These are phyloP conservation scores for Fusarium guadeloupense DNA, from an alignment of 2,329 filamentous ascomycete species.

Conservation along the genomic window DNA sequence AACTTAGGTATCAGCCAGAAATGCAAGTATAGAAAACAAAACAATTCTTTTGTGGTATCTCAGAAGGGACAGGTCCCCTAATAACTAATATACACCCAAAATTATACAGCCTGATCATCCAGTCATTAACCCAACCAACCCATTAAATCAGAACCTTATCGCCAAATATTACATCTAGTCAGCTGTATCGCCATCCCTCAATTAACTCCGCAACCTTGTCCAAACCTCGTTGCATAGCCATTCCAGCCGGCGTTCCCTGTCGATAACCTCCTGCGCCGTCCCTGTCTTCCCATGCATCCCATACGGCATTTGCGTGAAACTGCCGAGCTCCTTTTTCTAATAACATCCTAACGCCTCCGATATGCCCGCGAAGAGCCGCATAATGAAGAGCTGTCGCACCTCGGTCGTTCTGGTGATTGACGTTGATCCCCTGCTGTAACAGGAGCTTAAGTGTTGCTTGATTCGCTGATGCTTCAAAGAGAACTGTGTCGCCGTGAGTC, in stretches of 20 bases:
- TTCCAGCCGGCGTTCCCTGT: conserved; percentile 43
- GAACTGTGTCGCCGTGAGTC: conserved; percentile 40
- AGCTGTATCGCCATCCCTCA: conserved; percentile 42
- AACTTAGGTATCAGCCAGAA: too few species aligned
- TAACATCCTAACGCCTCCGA: conserved; percentile 35
- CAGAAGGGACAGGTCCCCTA: conserved; percentile 9
- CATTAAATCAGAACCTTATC: conserved; percentile 12
- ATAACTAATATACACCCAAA: not conserved
- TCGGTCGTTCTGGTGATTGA: conserved; percentile 42
- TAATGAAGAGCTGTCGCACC: conserved; percentile 44
- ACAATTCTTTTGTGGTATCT: conserved; percentile 38
- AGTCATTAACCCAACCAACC: conserved; percentile 14
- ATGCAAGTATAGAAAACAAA: not conserved
- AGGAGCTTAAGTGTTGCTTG: conserved; percentile 40
- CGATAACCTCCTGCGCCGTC: conserved; percentile 38
- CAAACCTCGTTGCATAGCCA: conserved; percentile 42
- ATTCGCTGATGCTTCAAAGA: conserved; percentile 42
- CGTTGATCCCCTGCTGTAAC: conserved; percentile 39
- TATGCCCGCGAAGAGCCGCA: conserved; percentile 40
- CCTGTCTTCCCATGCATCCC: conserved; percentile 43
- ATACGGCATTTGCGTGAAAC: conserved; percentile 42
- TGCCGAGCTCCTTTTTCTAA: conserved; percentile 42
- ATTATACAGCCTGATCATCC: conserved; percentile 22
- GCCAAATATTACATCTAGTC: conserved; percentile 16
- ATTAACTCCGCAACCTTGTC: conserved; percentile 43